Evolutionary conservation across 2,329 filamentous ascomycete genomes (phyloP), one percentile per base, ranked within the genome.

Genomic region (Pleurostoma richardsiae): DNA sequence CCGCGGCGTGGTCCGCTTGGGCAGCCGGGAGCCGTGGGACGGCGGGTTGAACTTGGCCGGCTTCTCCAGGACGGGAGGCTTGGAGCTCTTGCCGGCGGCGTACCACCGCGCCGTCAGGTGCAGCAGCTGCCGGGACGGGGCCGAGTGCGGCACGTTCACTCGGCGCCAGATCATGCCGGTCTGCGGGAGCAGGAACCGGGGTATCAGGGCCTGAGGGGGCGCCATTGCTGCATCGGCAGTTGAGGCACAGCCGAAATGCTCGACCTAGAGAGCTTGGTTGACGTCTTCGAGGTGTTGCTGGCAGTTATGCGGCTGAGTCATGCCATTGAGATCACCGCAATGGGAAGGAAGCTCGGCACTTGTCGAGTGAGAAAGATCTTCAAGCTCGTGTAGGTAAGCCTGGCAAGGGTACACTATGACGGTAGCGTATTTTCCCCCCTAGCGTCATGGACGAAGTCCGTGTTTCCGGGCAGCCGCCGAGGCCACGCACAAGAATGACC

Each of bases 41-140:
- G 94, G 94, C 3, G 94, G 92, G 42, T 88, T 88, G 76, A 96
- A 97, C 64, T 85, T 87, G 59, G 87, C 79, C 28, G 92, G 92
- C 67, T 96, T 90, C 58, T 88, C 88, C 54, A 99, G 83, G 4
- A 90, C 79, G 51, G 84, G 77, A 33, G 81, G 79, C 59, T 85
- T 86, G 52, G 67, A 69, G 48, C 56, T 41, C 5, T 38, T 56
- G 19, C 19, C 19, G 52, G 58, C 53, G 43, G 56, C 48, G 42
- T 45, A 44, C 10, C 48, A 41, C n/a, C 58, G 56, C 6, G 52
- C 53, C 40, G 50, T 62, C 36, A 64, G 63, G 43, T 65, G 58
- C 41, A 59, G 46, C n/a, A 62, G 54, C 41, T 56, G 56, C 29
- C 58, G 57, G 40, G 60, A 50, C 30, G 62, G 59, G 38, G 50